Percentiles rank a stretch among this genome's conserved stretches.
phyloP scores from a whole-genome alignment of 257 asterid species.

The Ilex asprella region DNA sequence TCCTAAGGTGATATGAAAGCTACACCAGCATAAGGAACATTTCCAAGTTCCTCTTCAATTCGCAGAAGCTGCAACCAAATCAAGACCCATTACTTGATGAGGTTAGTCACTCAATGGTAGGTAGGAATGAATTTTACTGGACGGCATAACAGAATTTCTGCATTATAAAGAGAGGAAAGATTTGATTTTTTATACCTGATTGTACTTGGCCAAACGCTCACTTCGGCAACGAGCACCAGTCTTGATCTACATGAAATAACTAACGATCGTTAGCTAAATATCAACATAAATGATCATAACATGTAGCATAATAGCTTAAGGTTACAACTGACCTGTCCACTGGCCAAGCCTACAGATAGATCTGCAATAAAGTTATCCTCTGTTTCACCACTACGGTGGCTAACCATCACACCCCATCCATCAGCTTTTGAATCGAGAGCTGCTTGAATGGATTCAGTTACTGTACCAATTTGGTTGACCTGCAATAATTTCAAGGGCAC shows the following conservation, averaged over 20 bases:
- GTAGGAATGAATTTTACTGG: too few species aligned
- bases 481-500: constrained; percentile 20
- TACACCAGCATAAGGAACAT: constrained; percentile 93
- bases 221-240: constrained; percentile 99
- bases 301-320: background rate
- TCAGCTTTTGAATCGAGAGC: constrained; percentile 98
- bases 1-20: constrained; percentile 76
- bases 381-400: constrained; percentile 99
- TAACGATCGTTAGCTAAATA: constrained; percentile 1
- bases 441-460: constrained; percentile 96
- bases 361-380: constrained; percentile 98
- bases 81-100: too few species aligned
- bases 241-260: constrained; percentile 56
- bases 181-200: constrained; percentile 49
- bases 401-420: constrained; percentile 99
- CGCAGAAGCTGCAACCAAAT: constrained; percentile 67
- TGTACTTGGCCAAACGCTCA: constrained; percentile 93
- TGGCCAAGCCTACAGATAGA: constrained; percentile 91
- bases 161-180: background rate
- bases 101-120: too few species aligned
- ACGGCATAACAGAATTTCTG: background rate
- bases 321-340: constrained; percentile 70
- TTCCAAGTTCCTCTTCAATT: constrained; percentile 91
- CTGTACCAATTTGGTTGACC: constrained; percentile 97
- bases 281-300: background rate